Percentiles rank a stretch among this genome's conserved stretches.
Conservation (phyloP, 148 eudicot genomes). For the Camellia japonica region DNA sequence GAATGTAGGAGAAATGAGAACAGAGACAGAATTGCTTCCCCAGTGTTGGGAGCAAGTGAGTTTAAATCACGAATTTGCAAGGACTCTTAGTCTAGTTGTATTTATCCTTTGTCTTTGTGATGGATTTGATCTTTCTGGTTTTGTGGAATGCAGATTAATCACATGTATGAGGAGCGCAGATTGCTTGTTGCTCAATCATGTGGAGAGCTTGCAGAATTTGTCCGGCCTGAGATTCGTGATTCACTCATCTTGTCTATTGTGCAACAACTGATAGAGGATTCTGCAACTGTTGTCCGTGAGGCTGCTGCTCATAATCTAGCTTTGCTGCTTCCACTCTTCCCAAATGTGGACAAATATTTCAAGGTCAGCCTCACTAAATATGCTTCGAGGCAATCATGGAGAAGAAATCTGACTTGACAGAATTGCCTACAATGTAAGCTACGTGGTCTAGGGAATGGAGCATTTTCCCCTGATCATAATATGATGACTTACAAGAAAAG, state of each 20-base stretch:
- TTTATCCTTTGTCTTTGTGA: constrained; percentile 10
- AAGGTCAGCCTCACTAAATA: constrained; percentile 99
- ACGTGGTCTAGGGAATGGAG: constrained; percentile 89
- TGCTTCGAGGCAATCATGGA: constrained; percentile 98
- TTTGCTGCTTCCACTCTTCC: constrained; percentile 96
- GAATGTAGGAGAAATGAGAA: constrained; percentile 94
- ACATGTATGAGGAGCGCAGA: constrained; percentile 96
- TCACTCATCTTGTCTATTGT: constrained; percentile 94
- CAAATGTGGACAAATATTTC: constrained; percentile 94
- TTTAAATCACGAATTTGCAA: constrained; percentile 11
- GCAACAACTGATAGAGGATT: constrained; percentile 96
- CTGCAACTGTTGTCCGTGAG: constrained; percentile 95
- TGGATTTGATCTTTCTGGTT: constrained; percentile 15
- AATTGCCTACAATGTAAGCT: constrained; percentile 97
- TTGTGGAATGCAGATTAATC: constrained; percentile 70
- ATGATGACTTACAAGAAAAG: constrained; percentile 36
- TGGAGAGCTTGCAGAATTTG: constrained; percentile 96
- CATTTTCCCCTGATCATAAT: constrained; percentile 57
- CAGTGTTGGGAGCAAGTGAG: constrained; percentile 99
- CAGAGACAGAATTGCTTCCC: constrained; percentile 98
- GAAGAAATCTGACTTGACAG: constrained; percentile 97
- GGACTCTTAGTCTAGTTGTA: background rate
- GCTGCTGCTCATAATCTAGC: constrained; percentile 99
- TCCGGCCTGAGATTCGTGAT: constrained; percentile 97
- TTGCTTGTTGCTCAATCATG: constrained; percentile 99